phyloP scores from a whole-genome alignment of 345 rosid species.

The Erodium maritimum region DNA sequence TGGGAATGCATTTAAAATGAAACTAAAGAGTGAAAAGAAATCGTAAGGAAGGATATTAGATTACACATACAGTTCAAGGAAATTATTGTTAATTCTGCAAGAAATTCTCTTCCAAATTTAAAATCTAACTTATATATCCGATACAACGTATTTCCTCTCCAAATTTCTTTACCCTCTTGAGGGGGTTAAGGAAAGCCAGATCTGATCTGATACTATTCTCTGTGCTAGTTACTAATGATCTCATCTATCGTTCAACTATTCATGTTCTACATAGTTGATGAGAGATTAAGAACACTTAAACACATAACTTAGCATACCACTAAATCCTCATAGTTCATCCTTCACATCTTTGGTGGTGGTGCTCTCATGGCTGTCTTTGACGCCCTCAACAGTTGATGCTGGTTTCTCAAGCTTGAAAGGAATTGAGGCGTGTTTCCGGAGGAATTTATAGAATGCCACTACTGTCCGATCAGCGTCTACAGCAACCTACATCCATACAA shows the following conservation, averaged over 20 bases:
- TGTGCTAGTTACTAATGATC: neutral
- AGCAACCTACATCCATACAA: conserved; percentile 33
- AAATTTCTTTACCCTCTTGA: neutral
- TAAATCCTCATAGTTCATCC: conserved; percentile 63
- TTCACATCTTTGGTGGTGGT: conserved; percentile 24
- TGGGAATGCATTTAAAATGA: too few relatives aligned
- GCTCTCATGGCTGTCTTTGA: conserved; percentile 20
- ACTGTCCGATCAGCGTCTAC: conserved; percentile 90
- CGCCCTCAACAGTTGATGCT: conserved; percentile 31
- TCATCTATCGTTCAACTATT: neutral
- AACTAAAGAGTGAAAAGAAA: too few relatives aligned
- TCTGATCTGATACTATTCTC: neutral
- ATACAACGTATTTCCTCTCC: neutral
- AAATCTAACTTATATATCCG: neutral
- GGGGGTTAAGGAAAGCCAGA: neutral
- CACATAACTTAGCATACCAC: neutral
- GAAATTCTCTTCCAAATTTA: neutral
- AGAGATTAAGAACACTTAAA: neutral
- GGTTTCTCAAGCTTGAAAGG: conserved; percentile 95
- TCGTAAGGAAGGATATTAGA: too few relatives aligned
- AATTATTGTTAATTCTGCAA: too few relatives aligned
- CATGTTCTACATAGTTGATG: neutral
- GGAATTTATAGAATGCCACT: conserved; percentile 82
- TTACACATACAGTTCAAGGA: neutral
- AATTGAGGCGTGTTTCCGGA: conserved; percentile 76